Evolutionary conservation across 352 stramenopile genomes (phyloP).

Genomic region (Globisporangium parvum): DNA sequence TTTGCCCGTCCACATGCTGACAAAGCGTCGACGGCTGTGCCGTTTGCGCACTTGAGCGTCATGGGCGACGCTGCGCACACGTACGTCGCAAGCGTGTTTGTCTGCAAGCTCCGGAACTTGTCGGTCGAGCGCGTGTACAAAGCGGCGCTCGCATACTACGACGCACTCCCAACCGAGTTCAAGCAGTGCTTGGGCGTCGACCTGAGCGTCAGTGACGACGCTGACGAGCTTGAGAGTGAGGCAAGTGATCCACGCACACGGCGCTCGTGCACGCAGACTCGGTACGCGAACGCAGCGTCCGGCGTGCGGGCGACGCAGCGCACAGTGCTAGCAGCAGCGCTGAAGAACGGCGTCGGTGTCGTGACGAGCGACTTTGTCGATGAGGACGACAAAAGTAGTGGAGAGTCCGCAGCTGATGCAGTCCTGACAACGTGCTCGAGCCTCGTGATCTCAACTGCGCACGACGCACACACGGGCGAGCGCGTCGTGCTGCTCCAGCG

Average conservation of each 20-base stretch:
- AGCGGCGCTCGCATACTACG: conserved; percentile 31
- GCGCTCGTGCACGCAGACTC: conserved; percentile 22
- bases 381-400: conserved; percentile 21
- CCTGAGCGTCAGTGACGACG: conserved; percentile 9
- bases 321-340: conserved; percentile 24
- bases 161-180: conserved; percentile 26
- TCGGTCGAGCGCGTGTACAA: conserved; percentile 25
- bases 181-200: conserved; percentile 23
- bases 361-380: conserved; percentile 43
- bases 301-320: conserved; percentile 28
- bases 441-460: conserved; percentile 11
- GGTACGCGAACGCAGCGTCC: conserved; percentile 27
- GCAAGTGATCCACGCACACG: neutral
- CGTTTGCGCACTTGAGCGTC: conserved; percentile 53
- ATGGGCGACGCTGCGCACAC: conserved; percentile 38
- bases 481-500: conserved; percentile 39
- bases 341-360: conserved; percentile 24
- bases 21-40: conserved; percentile 18
- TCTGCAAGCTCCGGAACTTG: conserved; percentile 34
- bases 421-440: neutral
- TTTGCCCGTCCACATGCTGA: conserved; percentile 29
- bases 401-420: neutral
- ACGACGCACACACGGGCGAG: conserved; percentile 23
- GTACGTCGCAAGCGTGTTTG: conserved; percentile 46
- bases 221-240: neutral